Conservation (phyloP, 2,329 filamentous ascomycete species). For the Calonectria pauciramosa region DNA sequence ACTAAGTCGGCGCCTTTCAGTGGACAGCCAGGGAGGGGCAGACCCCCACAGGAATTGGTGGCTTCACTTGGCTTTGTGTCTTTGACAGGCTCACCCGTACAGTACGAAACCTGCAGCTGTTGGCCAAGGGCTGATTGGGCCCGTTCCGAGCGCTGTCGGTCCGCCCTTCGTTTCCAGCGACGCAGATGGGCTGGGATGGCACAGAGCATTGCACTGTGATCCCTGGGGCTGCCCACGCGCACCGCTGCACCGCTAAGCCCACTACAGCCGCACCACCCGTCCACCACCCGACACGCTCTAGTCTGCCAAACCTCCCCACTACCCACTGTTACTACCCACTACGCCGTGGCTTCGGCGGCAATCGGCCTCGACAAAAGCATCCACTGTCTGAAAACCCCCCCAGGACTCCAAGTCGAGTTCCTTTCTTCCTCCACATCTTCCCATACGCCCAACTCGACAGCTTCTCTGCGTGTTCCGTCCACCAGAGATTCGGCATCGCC, state of each 20-base stretch:
- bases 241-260: slow-evolving; percentile 15
- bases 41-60: slow-evolving; percentile 9
- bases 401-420: slow-evolving; percentile 31
- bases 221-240: slow-evolving; percentile 18
- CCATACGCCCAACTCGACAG: slow-evolving; percentile 29
- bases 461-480: slow-evolving; percentile 21
- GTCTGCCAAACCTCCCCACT: slow-evolving; percentile 32
- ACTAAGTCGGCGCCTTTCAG: slow-evolving; percentile 11
- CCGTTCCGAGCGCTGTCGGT: background rate
- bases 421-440: slow-evolving; percentile 46
- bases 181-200: slow-evolving; percentile 12
- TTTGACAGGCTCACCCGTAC: background rate
- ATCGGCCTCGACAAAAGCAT: slow-evolving; percentile 44
- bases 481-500: slow-evolving; percentile 24
- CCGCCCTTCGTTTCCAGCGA: slow-evolving; percentile 5
- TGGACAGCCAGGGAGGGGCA: slow-evolving; percentile 12
- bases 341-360: slow-evolving; percentile 45
- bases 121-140: slow-evolving; percentile 5
- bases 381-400: slow-evolving; percentile 45
- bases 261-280: slow-evolving; percentile 26
- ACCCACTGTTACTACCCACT: slow-evolving; percentile 38
- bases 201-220: slow-evolving; percentile 20
- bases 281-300: slow-evolving; percentile 15
- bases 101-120: background rate
- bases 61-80: background rate